Evolutionary conservation across 179 eudicot species (phyloP), one percentile per base, ranked within the genome.

Genomic region (Drosera spatulata): DNA sequence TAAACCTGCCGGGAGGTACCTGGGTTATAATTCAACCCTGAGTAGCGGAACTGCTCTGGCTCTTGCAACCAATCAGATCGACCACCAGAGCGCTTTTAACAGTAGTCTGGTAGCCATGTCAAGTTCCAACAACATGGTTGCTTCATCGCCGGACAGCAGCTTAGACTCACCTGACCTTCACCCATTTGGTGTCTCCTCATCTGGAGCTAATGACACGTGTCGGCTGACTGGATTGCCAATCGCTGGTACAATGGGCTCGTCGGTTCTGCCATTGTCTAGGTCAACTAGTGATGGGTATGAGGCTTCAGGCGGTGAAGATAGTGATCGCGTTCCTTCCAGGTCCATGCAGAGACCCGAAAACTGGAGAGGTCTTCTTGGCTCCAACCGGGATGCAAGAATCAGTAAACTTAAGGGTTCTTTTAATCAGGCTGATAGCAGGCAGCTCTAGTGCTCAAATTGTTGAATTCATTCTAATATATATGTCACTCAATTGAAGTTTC

Each of bases 241-340:
- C 43, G 50, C 77, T 39, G 70, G 66, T 14, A 68, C 70, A 55
- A 68, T 71, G 38, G 71, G 62, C 10, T 60, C 68, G 45, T 71
- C 76, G 4, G 91, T 69, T 14, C 47, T 77, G 33, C 85, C 85
- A 0, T 63, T 83, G 47, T 84, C 99, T 2, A 81, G 99, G 69
- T 89, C 95, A 10, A 81, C 88, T 40, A 93, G 99, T 61, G 99
- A 87, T 46, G 99, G 99, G 42, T 94, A 94, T 55, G 99, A 94
- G 42, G 95, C 97, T 10, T 94, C 99, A n/a, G 99, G 99, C 50
- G 99, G 99, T 22, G 99, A 94, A 76, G 99, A 94, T 61, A 94
- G 99, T 67, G 99, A 94, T 59, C 85, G 84, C 39, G 90, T 90
- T 37, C 88, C 95, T 37, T 77, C 84, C 2, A 77, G 86, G 57